These are phyloP conservation scores for Periconia sp. DNA, from an alignment of 2,329 filamentous ascomycete genomes.

Conservation along the genomic window DNA sequence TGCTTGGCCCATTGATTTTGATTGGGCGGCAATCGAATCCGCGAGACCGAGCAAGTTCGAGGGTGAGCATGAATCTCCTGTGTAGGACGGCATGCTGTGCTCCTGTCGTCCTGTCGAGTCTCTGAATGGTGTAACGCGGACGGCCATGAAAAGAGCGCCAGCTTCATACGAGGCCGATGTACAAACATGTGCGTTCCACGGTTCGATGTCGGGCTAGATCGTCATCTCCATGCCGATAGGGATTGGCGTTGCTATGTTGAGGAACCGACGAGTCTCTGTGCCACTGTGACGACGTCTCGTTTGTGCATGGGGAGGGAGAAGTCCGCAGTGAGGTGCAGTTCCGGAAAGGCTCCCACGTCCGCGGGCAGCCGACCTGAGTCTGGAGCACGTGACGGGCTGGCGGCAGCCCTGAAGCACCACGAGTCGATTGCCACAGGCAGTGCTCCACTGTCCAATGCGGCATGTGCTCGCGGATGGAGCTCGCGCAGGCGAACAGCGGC, in stretches of 20 bases:
- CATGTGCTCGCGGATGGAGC: too few relatives aligned
- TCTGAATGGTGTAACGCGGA: conserved; percentile 13
- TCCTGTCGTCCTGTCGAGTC: conserved; percentile 8
- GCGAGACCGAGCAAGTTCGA: conserved; percentile 11
- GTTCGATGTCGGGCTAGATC: too few relatives aligned
- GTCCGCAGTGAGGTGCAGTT: too few relatives aligned
- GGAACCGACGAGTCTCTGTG: neutral
- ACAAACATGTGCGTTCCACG: too few relatives aligned
- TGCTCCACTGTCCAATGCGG: too few relatives aligned
- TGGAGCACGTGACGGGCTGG: too few relatives aligned
- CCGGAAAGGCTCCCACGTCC: too few relatives aligned
- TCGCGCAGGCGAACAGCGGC: too few relatives aligned
- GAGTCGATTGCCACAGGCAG: too few relatives aligned
- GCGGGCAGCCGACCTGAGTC: too few relatives aligned
- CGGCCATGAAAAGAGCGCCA: conserved; percentile 14
- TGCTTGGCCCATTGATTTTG: too few relatives aligned
- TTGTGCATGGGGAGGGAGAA: neutral
- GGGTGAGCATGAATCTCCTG: neutral
- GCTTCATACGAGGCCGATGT: conserved; percentile 19
- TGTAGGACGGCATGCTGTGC: conserved; percentile 13
- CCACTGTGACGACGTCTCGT: neutral
- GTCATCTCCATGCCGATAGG: neutral
- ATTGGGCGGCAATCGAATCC: neutral
- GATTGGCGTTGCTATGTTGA: neutral
- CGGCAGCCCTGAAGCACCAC: too few relatives aligned